phyloP scores from a whole-genome alignment of 1,139 yeast genomes.

The Taphrina betulina region DNA sequence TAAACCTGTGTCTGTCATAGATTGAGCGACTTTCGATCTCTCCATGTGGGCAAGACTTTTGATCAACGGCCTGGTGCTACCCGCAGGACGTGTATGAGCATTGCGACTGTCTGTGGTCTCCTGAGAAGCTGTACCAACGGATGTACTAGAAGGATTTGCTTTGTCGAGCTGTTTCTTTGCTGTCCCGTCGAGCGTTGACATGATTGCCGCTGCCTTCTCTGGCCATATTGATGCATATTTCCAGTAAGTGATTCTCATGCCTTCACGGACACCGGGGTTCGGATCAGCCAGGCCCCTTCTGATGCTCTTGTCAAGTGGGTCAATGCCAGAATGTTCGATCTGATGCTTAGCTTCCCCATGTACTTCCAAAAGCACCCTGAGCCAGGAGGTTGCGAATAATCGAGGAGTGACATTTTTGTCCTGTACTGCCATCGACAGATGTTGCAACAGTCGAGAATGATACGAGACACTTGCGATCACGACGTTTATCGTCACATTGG shows the following conservation, averaged over 20 bases:
- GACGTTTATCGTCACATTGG: constrained; percentile 65
- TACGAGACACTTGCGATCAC: constrained; percentile 59
- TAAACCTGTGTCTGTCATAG: background rate
- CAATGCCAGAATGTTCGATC: constrained; percentile 48
- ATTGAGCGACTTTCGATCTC: constrained; percentile 3
- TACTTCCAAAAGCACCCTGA: constrained; percentile 56
- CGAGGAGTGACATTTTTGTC: constrained; percentile 76
- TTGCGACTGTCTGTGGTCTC: background rate
- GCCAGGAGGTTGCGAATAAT: constrained; percentile 66
- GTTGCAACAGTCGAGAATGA: constrained; percentile 55
- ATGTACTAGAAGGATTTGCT: constrained; percentile 50
- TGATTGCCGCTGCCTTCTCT: constrained; percentile 46
- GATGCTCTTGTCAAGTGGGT: constrained; percentile 55
- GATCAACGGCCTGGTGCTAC: constrained; percentile 3
- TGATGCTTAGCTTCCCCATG: constrained; percentile 48
- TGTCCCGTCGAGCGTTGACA: constrained; percentile 50
- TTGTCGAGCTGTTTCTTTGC: constrained; percentile 59
- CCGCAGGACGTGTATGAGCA: background rate
- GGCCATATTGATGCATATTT: constrained; percentile 56
- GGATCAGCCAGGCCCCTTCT: constrained; percentile 71
- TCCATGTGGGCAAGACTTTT: constrained; percentile 14
- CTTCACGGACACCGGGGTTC: constrained; percentile 73
- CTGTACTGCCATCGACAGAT: constrained; percentile 54
- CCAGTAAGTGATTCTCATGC: constrained; percentile 77
- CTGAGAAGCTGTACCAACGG: too few species aligned